Conservation (phyloP, 257 asterid species). For the Linaria vulgaris region DNA sequence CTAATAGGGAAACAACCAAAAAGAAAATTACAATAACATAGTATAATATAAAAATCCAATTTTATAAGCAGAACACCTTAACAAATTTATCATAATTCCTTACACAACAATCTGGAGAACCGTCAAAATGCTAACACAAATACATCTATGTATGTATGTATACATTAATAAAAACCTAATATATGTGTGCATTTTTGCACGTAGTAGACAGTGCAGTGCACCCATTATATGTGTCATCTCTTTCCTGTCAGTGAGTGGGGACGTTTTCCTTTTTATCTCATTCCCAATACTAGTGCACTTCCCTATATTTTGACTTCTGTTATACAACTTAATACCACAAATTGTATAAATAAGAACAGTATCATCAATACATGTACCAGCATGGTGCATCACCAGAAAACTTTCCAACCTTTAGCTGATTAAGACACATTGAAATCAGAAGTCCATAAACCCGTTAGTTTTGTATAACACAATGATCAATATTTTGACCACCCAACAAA, state of each 20-base stretch:
- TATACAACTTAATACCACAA: neutral
- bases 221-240: neutral
- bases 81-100: neutral
- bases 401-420: neutral
- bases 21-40: constrained; percentile 19
- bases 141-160: neutral
- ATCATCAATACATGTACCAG: neutral
- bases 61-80: neutral
- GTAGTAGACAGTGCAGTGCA: neutral
- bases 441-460: neutral
- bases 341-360: neutral
- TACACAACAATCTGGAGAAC: neutral
- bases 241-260: constrained; percentile 1
- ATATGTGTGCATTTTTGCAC: neutral
- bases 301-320: neutral
- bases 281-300: neutral
- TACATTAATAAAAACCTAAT: too few species aligned
- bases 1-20: constrained; percentile 34
- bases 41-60: neutral
- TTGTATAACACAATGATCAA: neutral
- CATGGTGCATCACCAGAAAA: neutral
- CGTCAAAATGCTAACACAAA: neutral
- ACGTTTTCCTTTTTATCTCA: neutral
- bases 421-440: neutral
- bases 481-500: neutral